phyloP scores from a whole-genome alignment of 805 yeast species.

The Cyberlindnera veronae region DNA sequence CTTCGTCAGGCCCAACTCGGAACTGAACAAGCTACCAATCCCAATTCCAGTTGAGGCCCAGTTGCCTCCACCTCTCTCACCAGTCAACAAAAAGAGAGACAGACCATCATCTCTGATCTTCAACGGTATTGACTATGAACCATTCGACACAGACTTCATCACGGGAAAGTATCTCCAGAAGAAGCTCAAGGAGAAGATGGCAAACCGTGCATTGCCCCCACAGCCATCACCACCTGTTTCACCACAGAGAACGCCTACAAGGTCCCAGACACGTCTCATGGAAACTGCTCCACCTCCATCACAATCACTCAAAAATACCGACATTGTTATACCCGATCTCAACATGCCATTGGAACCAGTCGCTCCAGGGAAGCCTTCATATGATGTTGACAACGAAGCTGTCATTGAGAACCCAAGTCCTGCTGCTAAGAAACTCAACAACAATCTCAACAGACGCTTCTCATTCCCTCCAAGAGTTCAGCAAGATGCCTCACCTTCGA shows the following conservation, averaged over 20 bases:
- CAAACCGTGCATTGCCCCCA: neutral
- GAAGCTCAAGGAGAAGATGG: conserved; percentile 1
- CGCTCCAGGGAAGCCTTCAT: neutral
- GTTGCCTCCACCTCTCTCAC: conserved; percentile 37
- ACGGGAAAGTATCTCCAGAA: conserved; percentile 7
- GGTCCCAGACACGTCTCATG: neutral
- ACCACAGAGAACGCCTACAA: conserved; percentile 10
- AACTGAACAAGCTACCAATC: conserved; percentile 30
- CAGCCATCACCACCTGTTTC: neutral
- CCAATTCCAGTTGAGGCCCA: conserved; percentile 37
- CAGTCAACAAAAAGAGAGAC: conserved; percentile 27
- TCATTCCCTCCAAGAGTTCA: conserved; percentile 23
- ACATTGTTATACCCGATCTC: conserved; percentile 9
- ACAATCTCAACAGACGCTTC: conserved; percentile 23
- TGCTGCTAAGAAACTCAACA: conserved; percentile 24
- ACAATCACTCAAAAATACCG: conserved; percentile 1
- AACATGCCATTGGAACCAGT: neutral
- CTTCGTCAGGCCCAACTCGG: conserved; percentile 34
- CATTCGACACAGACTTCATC: conserved; percentile 17
- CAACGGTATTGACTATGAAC: conserved; percentile 36
- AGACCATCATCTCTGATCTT: conserved; percentile 32
- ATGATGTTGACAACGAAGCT: conserved; percentile 22
- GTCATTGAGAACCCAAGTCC: conserved; percentile 27
- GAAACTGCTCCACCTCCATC: neutral
- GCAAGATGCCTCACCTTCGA: neutral